Conservation (phyloP, 768 basidiomycete genomes). For the Mycena metata region DNA sequence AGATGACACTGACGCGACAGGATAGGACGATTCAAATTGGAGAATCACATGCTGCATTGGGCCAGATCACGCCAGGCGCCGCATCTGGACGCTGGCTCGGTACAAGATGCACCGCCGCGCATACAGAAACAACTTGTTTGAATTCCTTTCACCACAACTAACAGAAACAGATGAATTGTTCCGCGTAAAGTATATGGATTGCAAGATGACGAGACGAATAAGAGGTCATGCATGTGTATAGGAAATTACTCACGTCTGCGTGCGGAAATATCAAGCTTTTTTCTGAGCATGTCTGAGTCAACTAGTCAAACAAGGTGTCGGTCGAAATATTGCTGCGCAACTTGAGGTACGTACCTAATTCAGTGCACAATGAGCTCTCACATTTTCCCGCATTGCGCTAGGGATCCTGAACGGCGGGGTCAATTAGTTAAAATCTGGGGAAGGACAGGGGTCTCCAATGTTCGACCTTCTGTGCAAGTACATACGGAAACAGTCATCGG, state of each 20-base stretch:
- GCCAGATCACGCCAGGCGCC: slow-evolving; percentile 19
- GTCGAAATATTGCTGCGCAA: slow-evolving; percentile 19
- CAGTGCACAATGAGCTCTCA: slow-evolving; percentile 17
- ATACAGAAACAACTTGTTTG: slow-evolving; percentile 14
- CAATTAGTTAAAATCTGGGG: slow-evolving; percentile 20
- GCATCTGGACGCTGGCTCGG: slow-evolving; percentile 18
- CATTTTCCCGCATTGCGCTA: slow-evolving; percentile 11
- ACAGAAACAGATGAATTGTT: slow-evolving; percentile 20
- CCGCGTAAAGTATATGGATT: slow-evolving; percentile 20
- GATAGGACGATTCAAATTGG: slow-evolving; percentile 17
- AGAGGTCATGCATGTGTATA: slow-evolving; percentile 19
- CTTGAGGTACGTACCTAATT: slow-evolving; percentile 17
- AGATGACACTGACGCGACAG: slow-evolving; percentile 19
- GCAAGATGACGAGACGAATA: slow-evolving; percentile 17
- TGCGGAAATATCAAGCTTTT: slow-evolving; percentile 18
- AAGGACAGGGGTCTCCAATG: slow-evolving; percentile 16
- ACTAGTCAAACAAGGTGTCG: slow-evolving; percentile 17
- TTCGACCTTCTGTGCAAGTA: slow-evolving; percentile 20
- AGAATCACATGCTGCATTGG: slow-evolving; percentile 18
- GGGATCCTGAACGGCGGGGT: slow-evolving; percentile 15
- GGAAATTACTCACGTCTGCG: slow-evolving; percentile 19
- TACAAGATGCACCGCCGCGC: slow-evolving; percentile 15
- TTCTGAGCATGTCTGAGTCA: slow-evolving; percentile 19
- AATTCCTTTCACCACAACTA: slow-evolving; percentile 21
- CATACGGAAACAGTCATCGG: slow-evolving; percentile 16